Evolutionary conservation across 306 rosid genomes (phyloP).

Genomic region (Cyclanthera cordifolia): DNA sequence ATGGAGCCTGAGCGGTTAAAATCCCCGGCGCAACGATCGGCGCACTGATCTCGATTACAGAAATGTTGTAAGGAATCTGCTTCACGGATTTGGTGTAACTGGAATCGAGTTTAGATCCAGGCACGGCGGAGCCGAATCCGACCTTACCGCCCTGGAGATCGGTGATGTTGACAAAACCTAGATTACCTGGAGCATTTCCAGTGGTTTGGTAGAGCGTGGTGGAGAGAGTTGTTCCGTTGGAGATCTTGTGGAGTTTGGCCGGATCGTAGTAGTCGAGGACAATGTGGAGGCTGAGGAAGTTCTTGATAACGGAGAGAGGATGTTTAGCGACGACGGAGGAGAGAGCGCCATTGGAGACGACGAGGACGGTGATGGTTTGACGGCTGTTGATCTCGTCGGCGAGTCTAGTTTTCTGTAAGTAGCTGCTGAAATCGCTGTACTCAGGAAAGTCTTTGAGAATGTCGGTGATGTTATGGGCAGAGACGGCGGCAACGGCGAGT

Average conservation of each 20-base stretch:
- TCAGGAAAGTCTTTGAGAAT: slow-evolving; percentile 47
- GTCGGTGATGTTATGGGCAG: slow-evolving; percentile 85
- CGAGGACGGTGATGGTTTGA: slow-evolving; percentile 68
- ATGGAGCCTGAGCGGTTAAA: slow-evolving; percentile 73
- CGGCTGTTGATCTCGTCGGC: slow-evolving; percentile 86
- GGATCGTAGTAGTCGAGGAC: slow-evolving; percentile 78
- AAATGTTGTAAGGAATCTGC: slow-evolving; percentile 71
- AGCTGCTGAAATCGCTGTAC: slow-evolving; percentile 45
- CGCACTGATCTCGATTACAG: slow-evolving; percentile 58
- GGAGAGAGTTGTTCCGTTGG: slow-evolving; percentile 59
- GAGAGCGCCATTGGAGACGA: slow-evolving; percentile 45
- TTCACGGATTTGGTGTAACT: slow-evolving; percentile 61
- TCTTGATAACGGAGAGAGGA: slow-evolving; percentile 71
- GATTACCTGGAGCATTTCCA: slow-evolving; percentile 57
- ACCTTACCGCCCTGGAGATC: slow-evolving; percentile 78
- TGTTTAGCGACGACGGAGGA: slow-evolving; percentile 44
- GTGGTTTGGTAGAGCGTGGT: slow-evolving; percentile 88
- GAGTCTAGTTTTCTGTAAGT: slow-evolving; percentile 47
- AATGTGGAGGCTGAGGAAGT: slow-evolving; percentile 56
- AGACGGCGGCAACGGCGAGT: slow-evolving; percentile 22
- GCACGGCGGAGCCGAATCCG: slow-evolving; percentile 71
- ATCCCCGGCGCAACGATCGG: slow-evolving; percentile 70
- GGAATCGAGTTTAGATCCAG: slow-evolving; percentile 85
- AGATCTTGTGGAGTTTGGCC: slow-evolving; percentile 61
- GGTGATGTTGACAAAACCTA: slow-evolving; percentile 84